Base-by-base conservation (phyloP, 2,329 filamentous ascomycete species). In the Dactylellina parvicollis region DNA sequence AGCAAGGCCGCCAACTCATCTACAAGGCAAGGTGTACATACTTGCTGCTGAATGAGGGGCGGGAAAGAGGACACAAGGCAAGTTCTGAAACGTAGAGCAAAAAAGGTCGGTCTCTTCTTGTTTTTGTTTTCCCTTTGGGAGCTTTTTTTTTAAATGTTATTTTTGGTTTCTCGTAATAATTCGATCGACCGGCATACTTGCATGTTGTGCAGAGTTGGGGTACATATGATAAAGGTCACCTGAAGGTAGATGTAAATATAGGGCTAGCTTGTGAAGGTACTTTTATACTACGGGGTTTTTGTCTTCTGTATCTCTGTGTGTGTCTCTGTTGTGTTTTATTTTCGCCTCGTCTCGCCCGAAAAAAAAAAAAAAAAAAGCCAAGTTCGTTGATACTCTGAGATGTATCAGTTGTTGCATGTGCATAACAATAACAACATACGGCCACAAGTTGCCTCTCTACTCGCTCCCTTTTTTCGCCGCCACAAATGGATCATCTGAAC, bases 361-460 rank as follows among this genome's bases (percentile, higher is more conserved):
- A 38, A 16, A 32, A 52, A 14, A 12, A 22, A 32, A 55, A 56
- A 42, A 42, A 18, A 30, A 54, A 54, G 49, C 34, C 16, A 4
- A 10, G 47, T 52, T 34, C 20, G 18, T 34, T 34, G 49, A 14
- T n/a, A n/a, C n/a, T n/a, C n/a, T n/a, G n/a, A n/a, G n/a, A n/a
- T n/a, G n/a, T n/a, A 54, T 54, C n/a, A n/a, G n/a, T 44, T 22
- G 32, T n/a, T 54, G 49, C 49, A 38, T 54, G 49, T 32, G 38
- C 5, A 50, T 22, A 8, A 46, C n/a, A 26, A 49, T n/a, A 16
- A 36, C n/a, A 34, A 24, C 47, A 50, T 16, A 38, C 10, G 30
- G 34, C 12, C 34, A 38, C 5, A 4, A n/a, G 26, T 50, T 16
- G 26, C 14, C 26, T 16, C 18, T 26, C 30, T 26, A 36, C 32